Evolutionary conservation across 2,329 filamentous ascomycete species (phyloP).

Genomic region (Neonectria faginata): DNA sequence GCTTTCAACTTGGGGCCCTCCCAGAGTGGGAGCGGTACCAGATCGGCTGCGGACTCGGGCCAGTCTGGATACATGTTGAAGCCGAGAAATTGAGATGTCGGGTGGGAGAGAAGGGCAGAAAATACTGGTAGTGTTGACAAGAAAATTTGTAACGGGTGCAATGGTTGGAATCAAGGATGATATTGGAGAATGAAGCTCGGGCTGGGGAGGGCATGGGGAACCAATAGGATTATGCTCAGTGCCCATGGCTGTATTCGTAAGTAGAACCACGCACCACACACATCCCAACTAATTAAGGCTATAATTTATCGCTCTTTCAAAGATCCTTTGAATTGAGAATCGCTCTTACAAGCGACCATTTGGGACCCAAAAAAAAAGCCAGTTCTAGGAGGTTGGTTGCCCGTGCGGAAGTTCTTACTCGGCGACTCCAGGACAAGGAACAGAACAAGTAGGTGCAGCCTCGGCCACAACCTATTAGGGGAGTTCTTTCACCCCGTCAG

Average conservation of each 20-base stretch:
- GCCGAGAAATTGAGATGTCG: not conserved
- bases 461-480: too few species aligned
- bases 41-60: not conserved
- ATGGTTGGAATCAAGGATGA: not conserved
- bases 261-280: too few species aligned
- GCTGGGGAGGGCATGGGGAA: not conserved
- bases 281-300: not conserved
- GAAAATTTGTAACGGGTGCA: not conserved
- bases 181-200: not conserved
- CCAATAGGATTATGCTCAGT: too few species aligned
- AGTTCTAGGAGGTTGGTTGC: too few species aligned
- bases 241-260: too few species aligned
- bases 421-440: not conserved
- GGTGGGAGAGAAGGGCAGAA: not conserved
- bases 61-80: slow-evolving; percentile 9
- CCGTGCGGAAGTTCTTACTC: not conserved
- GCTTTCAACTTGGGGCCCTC: slow-evolving; percentile 10
- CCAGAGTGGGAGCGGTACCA: not conserved
- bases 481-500: too few species aligned
- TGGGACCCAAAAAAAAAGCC: not conserved
- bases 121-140: not conserved
- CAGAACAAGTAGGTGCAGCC: too few species aligned
- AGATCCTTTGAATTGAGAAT: not conserved
- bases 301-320: not conserved
- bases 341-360: not conserved